Percentiles rank a stretch among this genome's conserved stretches.
phyloP scores from a whole-genome alignment of 2,329 filamentous ascomycete species.

The Chaetomium sp. region DNA sequence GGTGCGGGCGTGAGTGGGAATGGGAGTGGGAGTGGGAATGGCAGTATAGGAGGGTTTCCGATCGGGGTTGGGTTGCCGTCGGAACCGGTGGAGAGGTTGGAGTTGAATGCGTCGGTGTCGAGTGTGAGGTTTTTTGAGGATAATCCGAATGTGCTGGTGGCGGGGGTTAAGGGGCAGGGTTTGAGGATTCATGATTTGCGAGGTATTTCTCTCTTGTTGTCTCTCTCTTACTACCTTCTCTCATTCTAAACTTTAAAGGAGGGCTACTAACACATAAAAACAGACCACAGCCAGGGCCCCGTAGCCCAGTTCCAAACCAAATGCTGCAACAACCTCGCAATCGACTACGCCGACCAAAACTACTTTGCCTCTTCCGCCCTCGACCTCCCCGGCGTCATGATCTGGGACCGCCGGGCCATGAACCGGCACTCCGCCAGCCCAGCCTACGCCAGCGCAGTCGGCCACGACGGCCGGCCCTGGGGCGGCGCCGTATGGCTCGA shows the following conservation, averaged over 20 bases:
- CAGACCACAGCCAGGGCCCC: slow-evolving; percentile 41
- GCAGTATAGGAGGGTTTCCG: slow-evolving; percentile 39
- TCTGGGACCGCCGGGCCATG: slow-evolving; percentile 70
- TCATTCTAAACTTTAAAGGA: neutral
- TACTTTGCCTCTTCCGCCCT: slow-evolving; percentile 77
- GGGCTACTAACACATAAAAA: slow-evolving; percentile 7
- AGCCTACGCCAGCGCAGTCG: slow-evolving; percentile 50
- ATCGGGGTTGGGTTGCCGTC: slow-evolving; percentile 42
- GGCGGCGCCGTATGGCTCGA: slow-evolving; percentile 54
- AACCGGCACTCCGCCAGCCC: slow-evolving; percentile 46
- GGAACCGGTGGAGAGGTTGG: slow-evolving; percentile 53
- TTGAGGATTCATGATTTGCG: slow-evolving; percentile 72
- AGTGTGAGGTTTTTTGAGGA: slow-evolving; percentile 78
- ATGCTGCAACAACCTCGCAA: slow-evolving; percentile 65
- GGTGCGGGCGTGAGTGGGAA: no score
- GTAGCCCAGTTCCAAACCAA: slow-evolving; percentile 58
- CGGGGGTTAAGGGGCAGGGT: slow-evolving; percentile 68
- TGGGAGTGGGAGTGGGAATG: no score
- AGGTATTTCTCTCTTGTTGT: slow-evolving; percentile 48
- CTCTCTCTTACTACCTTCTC: neutral
- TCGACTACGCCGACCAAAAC: slow-evolving; percentile 74
- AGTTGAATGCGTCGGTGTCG: slow-evolving; percentile 67
- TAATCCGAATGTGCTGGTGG: slow-evolving; percentile 67
- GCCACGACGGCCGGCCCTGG: slow-evolving; percentile 57
- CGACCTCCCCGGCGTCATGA: slow-evolving; percentile 65